Conservation (phyloP, 345 rosid species). For the Pelargonium nanum region DNA sequence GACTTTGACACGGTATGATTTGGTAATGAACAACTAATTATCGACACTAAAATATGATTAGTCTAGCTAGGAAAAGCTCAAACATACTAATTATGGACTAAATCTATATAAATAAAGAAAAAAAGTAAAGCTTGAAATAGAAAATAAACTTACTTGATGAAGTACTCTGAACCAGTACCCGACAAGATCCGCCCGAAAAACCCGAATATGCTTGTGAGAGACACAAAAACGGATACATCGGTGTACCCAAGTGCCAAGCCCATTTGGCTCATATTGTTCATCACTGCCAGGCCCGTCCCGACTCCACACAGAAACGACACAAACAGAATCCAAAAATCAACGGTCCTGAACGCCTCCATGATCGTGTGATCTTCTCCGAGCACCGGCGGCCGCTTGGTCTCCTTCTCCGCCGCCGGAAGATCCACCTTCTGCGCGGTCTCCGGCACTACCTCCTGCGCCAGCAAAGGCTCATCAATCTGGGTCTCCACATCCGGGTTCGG, state of each 20-base stretch:
- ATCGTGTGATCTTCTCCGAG: conserved; percentile 89
- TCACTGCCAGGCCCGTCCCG: conserved; percentile 78
- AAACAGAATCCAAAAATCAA: conserved; percentile 82
- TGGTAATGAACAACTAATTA: no score
- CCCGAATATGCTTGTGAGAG: conserved; percentile 83
- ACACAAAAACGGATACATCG: conserved; percentile 76
- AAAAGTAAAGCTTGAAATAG: neutral
- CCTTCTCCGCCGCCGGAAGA: conserved; percentile 5
- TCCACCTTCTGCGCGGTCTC: conserved; percentile 3
- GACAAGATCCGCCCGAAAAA: conserved; percentile 84
- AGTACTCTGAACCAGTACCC: conserved; percentile 70
- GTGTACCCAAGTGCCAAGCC: conserved; percentile 80
- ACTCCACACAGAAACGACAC: conserved; percentile 79
- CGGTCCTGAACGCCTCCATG: conserved; percentile 45
- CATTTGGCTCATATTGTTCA: conserved; percentile 92
- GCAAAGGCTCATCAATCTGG: conserved; percentile 39
- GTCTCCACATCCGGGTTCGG: conserved; percentile 23
- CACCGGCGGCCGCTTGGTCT: conserved; percentile 32
- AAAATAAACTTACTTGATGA: conserved; percentile 43
- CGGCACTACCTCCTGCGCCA: conserved; percentile 15
- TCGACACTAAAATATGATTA: no score
- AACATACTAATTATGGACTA: no score
- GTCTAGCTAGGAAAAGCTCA: no score
- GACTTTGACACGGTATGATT: no score
- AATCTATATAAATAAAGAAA: neutral